Conservation (phyloP, 2,329 filamentous ascomycete genomes). For the Xenosphaeropsis pyriputrescens region DNA sequence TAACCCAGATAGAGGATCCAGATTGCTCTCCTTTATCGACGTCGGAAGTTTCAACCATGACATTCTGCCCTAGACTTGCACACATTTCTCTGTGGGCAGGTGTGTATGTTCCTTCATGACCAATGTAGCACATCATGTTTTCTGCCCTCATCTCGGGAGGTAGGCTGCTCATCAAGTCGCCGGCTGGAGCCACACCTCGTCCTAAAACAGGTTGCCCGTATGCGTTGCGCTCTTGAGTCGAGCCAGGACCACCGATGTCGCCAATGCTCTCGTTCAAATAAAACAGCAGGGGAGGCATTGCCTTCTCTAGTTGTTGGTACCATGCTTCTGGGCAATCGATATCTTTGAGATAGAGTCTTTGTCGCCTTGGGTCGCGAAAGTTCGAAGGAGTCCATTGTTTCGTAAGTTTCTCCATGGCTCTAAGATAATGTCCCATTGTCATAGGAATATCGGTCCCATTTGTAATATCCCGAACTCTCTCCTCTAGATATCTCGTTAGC, state of each 20-base stretch:
- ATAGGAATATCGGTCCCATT: slow-evolving; percentile 63
- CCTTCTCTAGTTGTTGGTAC: slow-evolving; percentile 62
- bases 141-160: slow-evolving; percentile 79
- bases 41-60: slow-evolving; percentile 88
- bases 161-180: slow-evolving; percentile 90
- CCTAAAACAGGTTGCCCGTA: slow-evolving; percentile 25
- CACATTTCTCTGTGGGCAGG: slow-evolving; percentile 97
- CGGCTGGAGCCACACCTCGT: slow-evolving; percentile 45
- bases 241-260: slow-evolving; percentile 36
- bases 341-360: slow-evolving; percentile 90
- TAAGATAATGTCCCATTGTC: slow-evolving; percentile 80
- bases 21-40: slow-evolving; percentile 60
- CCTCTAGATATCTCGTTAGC: slow-evolving; percentile 36
- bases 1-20: slow-evolving; percentile 94
- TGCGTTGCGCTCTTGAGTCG: slow-evolving; percentile 28
- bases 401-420: slow-evolving; percentile 70
- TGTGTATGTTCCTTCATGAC: slow-evolving; percentile 93
- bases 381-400: slow-evolving; percentile 67
- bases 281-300: slow-evolving; percentile 71
- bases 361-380: slow-evolving; percentile 64
- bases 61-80: slow-evolving; percentile 86
- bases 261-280: slow-evolving; percentile 77
- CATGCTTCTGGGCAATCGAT: slow-evolving; percentile 88
- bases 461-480: slow-evolving; percentile 71
- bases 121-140: slow-evolving; percentile 97